Evolutionary conservation across 2,329 filamentous ascomycete genomes (phyloP).

Genomic region (Dothistroma pini): DNA sequence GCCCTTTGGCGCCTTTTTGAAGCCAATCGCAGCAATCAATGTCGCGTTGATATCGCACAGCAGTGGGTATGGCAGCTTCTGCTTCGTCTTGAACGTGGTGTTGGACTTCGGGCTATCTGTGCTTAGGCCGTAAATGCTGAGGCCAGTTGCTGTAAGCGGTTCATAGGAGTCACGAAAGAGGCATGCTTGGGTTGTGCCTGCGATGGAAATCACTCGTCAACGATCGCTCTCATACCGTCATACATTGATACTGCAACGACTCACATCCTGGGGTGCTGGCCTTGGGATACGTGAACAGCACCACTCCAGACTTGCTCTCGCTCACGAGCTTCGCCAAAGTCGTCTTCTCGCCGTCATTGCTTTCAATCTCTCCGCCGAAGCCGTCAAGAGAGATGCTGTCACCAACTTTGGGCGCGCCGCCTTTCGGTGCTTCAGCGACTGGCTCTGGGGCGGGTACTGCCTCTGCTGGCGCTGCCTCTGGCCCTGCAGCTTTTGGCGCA

Average conservation of each 20-base stretch:
- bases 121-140: constrained; percentile 86
- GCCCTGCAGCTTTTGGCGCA: constrained; percentile 36
- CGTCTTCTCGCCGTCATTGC: constrained; percentile 76
- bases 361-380: constrained; percentile 71
- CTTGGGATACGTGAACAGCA: constrained; percentile 93
- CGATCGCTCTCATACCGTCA: neutral
- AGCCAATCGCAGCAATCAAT: constrained; percentile 80
- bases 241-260: constrained; percentile 35
- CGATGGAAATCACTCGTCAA: neutral
- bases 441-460: constrained; percentile 31
- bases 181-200: constrained; percentile 90
- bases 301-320: constrained; percentile 78
- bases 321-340: constrained; percentile 77
- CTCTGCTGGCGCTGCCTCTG: constrained; percentile 30
- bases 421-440: constrained; percentile 13
- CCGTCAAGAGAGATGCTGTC: constrained; percentile 51
- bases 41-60: constrained; percentile 74
- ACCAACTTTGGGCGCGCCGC: constrained; percentile 39
- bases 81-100: constrained; percentile 86
- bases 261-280: constrained; percentile 93
- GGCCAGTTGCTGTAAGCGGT: constrained; percentile 70
- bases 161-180: constrained; percentile 84
- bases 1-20: constrained; percentile 78
- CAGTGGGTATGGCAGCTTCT: constrained; percentile 81
- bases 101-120: constrained; percentile 87